Evolutionary conservation across 2,329 filamentous ascomycete genomes (phyloP).

Genomic region (Aureobasidium sp.): DNA sequence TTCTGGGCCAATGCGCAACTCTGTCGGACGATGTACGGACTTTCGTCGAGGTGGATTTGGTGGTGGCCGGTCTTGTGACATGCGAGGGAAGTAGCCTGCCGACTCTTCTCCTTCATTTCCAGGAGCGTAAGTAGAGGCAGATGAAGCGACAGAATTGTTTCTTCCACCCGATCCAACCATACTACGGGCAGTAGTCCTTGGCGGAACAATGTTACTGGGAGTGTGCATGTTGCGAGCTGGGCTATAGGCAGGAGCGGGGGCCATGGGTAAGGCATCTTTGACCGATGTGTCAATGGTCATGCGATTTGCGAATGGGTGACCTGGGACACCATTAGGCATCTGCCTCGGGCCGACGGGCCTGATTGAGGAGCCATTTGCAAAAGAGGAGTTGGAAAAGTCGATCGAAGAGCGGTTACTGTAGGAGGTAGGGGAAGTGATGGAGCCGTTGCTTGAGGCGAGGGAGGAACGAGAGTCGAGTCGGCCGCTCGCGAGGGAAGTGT

Average conservation of each 20-base stretch:
- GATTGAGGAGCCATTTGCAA: neutral
- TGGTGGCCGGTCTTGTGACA: slow-evolving; percentile 15
- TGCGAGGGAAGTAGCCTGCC: slow-evolving; percentile 31
- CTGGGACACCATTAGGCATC: slow-evolving; percentile 38
- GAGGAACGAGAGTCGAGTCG: slow-evolving; percentile 23
- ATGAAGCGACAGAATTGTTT: slow-evolving; percentile 42
- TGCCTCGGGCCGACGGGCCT: slow-evolving; percentile 42
- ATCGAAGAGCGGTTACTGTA: slow-evolving; percentile 21
- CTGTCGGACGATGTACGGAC: slow-evolving; percentile 45
- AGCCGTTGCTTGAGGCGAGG: slow-evolving; percentile 18
- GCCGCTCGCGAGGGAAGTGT: slow-evolving; percentile 4
- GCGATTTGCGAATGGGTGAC: slow-evolving; percentile 1
- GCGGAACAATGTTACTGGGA: slow-evolving; percentile 55
- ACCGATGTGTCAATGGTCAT: slow-evolving; percentile 43
- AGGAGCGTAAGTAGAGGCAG: slow-evolving; percentile 31
- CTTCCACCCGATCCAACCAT: slow-evolving; percentile 48
- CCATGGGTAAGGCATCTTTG: slow-evolving; percentile 55
- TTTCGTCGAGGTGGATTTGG: slow-evolving; percentile 25
- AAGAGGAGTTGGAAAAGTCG: slow-evolving; percentile 15
- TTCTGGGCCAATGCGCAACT: slow-evolving; percentile 56
- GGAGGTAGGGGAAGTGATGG: slow-evolving; percentile 25
- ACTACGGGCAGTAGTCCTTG: slow-evolving; percentile 55
- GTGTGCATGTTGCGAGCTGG: slow-evolving; percentile 65
- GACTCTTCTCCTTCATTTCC: slow-evolving; percentile 25
- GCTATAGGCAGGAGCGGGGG: slow-evolving; percentile 69